These are phyloP conservation scores for Rhodotorula babjevae DNA, from an alignment of 768 basidiomycete species.

Conservation along the genomic window DNA sequence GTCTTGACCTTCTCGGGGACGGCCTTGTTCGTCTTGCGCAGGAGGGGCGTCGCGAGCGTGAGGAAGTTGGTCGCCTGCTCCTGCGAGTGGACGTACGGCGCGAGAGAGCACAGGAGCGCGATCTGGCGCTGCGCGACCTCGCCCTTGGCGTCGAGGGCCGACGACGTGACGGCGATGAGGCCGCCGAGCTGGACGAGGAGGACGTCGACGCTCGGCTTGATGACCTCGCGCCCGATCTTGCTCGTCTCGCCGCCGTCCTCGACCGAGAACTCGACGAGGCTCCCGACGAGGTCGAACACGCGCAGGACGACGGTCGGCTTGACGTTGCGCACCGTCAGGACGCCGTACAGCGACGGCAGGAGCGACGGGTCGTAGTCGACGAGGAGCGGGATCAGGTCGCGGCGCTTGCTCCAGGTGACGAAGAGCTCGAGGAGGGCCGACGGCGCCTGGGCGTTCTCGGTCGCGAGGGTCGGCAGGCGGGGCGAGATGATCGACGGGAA, in stretches of 20 bases:
- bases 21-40: constrained; percentile 68
- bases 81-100: constrained; percentile 65
- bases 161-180: constrained; percentile 60
- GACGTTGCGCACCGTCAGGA: constrained; percentile 74
- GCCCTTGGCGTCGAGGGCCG: constrained; percentile 45
- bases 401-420: constrained; percentile 64
- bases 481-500: constrained; percentile 75
- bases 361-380: constrained; percentile 64
- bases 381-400: constrained; percentile 60
- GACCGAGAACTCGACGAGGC: constrained; percentile 53
- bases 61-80: constrained; percentile 69
- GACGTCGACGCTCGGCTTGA: constrained; percentile 65
- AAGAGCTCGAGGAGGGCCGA: constrained; percentile 83
- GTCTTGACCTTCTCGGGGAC: constrained; percentile 82
- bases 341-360: constrained; percentile 73
- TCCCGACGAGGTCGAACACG: constrained; percentile 80
- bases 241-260: constrained; percentile 54
- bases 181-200: constrained; percentile 68
- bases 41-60: constrained; percentile 67
- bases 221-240: constrained; percentile 54
- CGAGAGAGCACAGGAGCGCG: constrained; percentile 69
- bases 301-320: constrained; percentile 75
- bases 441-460: constrained; percentile 86
- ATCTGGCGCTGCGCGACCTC: constrained; percentile 75
- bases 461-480: constrained; percentile 65